These are phyloP conservation scores for Stachybotrys chlorohalonatus DNA, from an alignment of 2,329 filamentous ascomycete genomes.

Conservation along the genomic window DNA sequence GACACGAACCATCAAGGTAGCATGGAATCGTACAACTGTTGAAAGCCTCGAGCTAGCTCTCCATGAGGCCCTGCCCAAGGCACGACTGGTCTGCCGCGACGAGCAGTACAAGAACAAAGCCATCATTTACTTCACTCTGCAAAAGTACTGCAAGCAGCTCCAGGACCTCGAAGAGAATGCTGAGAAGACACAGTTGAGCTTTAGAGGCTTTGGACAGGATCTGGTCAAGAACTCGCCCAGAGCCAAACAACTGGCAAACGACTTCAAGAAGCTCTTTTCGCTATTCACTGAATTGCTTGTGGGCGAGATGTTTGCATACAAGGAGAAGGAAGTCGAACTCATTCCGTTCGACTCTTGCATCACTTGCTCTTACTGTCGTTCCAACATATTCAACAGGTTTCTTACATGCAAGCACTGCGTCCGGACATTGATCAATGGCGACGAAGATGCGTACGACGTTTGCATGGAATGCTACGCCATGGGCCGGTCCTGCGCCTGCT, in stretches of 20 bases:
- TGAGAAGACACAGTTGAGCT: conserved; percentile 34
- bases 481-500: conserved; percentile 84
- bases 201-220: conserved; percentile 39
- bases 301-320: conserved; percentile 74
- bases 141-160: conserved; percentile 65
- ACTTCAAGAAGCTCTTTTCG: conserved; percentile 72
- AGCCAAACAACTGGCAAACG: conserved; percentile 63
- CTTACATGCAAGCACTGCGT: conserved; percentile 84
- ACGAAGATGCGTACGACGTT: conserved; percentile 83
- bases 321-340: conserved; percentile 64
- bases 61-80: conserved; percentile 78
- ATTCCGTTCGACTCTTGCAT: conserved; percentile 82
- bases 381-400: conserved; percentile 96
- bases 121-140: conserved; percentile 79
- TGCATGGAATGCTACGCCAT: conserved; percentile 99
- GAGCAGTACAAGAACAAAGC: conserved; percentile 99
- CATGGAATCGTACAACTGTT: conserved; percentile 92
- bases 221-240: conserved; percentile 30
- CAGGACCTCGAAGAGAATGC: conserved; percentile 40
- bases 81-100: conserved; percentile 85
- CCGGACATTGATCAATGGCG: conserved; percentile 53
- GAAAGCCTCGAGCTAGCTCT: conserved; percentile 84
- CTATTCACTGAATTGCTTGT: conserved; percentile 73
- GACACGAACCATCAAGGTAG: conserved; percentile 92
- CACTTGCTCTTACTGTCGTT: conserved; percentile 90